A percentile compares a stretch with the other conserved stretches of the same genome.
Conservation (phyloP, 768 basidiomycete genomes). For the Coprinopsis strossmayeri region DNA sequence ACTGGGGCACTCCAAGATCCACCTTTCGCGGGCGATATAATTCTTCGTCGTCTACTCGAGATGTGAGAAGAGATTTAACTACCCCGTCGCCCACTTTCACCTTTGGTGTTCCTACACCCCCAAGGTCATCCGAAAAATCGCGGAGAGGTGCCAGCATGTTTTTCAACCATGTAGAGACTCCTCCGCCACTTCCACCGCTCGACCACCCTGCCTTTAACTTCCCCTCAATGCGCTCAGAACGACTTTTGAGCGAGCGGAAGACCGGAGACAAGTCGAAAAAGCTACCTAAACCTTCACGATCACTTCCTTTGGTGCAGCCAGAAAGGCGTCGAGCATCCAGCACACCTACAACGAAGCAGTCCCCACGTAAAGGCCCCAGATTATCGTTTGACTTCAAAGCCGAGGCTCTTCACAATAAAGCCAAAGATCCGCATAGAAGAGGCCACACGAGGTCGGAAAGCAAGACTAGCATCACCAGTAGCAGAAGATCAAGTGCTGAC, state of each 20-base stretch:
- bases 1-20: background rate
- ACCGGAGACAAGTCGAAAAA: background rate
- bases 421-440: conserved; percentile 8
- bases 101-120: conserved; percentile 1
- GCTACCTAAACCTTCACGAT: conserved; percentile 17
- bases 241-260: conserved; percentile 2
- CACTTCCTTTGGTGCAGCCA: conserved; percentile 16
- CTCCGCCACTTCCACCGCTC: conserved; percentile 51
- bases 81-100: conserved; percentile 6
- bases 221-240: conserved; percentile 6
- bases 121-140: background rate
- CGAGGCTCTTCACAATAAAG: conserved; percentile 3
- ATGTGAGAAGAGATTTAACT: background rate
- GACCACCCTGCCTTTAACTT: conserved; percentile 34
- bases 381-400: conserved; percentile 2
- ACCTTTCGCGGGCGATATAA: conserved; percentile 2
- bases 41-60: background rate
- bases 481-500: conserved; percentile 51
- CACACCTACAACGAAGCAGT: conserved; percentile 2
- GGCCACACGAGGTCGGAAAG: conserved; percentile 24
- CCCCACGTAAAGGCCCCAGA: conserved; percentile 2
- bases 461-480: conserved; percentile 25
- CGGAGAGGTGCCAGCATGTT: conserved; percentile 14
- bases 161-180: conserved; percentile 26
- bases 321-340: conserved; percentile 11